phyloP scores from a whole-genome alignment of 768 basidiomycete genomes.

The Lentinula aciculospora region DNA sequence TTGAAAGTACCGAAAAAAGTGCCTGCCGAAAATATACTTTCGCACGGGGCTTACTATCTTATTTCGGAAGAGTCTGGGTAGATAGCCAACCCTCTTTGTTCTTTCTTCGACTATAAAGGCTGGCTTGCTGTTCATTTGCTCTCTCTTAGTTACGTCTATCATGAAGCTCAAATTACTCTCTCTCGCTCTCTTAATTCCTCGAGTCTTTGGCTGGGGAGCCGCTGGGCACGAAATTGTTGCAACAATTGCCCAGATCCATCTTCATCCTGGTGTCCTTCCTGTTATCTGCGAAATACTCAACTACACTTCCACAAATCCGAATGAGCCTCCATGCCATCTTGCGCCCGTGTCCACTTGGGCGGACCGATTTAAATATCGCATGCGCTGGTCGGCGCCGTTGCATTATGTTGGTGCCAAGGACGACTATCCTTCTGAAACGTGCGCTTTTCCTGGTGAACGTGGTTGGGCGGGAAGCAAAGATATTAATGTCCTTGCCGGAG shows the following conservation, averaged over 20 bases:
- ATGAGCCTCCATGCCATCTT: conserved; percentile 61
- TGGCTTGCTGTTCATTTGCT: not conserved
- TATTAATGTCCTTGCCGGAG: conserved; percentile 70
- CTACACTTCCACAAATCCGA: conserved; percentile 26
- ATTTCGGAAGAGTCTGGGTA: not conserved
- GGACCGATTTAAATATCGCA: conserved; percentile 57
- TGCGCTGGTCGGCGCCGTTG: conserved; percentile 67
- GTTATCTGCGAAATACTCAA: conserved; percentile 71
- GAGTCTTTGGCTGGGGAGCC: conserved; percentile 31
- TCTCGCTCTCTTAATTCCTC: not conserved
- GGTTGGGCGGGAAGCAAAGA: conserved; percentile 63
- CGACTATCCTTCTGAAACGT: conserved; percentile 74
- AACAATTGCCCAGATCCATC: conserved; percentile 89
- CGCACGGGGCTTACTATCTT: not conserved
- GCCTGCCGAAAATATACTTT: conserved; percentile 7
- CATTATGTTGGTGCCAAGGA: conserved; percentile 73
- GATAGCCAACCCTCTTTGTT: not conserved
- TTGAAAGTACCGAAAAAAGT: conserved; percentile 9
- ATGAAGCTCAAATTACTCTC: conserved; percentile 6
- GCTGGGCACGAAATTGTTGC: conserved; percentile 82
- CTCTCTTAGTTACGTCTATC: not conserved
- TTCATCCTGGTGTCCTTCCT: conserved; percentile 66
- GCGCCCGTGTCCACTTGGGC: conserved; percentile 89
- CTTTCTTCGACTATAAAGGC: not conserved
- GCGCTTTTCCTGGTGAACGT: conserved; percentile 66